phyloP scores from a whole-genome alignment of 2,329 filamentous ascomycete genomes.

The Colletotrichum lupini region DNA sequence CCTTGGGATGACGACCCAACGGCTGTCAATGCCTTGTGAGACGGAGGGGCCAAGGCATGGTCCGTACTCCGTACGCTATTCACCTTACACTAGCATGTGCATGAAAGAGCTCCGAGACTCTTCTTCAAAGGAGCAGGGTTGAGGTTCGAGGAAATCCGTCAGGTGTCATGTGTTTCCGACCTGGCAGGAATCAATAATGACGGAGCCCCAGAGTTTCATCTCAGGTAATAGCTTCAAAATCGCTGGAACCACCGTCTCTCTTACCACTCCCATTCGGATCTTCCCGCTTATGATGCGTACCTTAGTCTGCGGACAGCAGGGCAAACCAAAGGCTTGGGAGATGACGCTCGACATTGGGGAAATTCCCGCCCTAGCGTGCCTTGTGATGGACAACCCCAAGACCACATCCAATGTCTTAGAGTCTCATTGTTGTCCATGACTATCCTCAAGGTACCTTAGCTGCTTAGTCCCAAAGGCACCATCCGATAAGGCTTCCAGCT shows the following conservation, averaged over 20 bases:
- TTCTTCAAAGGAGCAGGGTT: neutral
- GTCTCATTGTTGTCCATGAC: too few relatives aligned
- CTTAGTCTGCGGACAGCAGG: neutral
- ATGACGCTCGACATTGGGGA: neutral
- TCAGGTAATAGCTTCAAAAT: neutral
- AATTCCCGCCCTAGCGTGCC: slow-evolving; percentile 25
- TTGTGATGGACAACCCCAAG: slow-evolving; percentile 13
- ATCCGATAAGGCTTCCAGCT: neutral
- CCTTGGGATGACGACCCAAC: neutral
- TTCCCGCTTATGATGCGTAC: neutral
- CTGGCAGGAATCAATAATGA: neutral
- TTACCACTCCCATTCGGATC: neutral
- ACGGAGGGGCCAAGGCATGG: too few relatives aligned
- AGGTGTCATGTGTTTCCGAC: neutral
- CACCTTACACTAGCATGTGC: neutral
- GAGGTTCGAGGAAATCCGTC: neutral
- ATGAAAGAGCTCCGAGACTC: slow-evolving; percentile 10
- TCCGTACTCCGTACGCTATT: too few relatives aligned
- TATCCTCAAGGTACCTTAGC: neutral
- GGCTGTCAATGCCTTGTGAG: slow-evolving; percentile 1
- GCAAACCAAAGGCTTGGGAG: neutral
- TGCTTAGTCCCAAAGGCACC: neutral
- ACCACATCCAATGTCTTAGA: neutral
- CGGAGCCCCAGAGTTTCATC: too few relatives aligned
- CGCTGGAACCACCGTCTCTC: neutral